Evolutionary conservation across 805 yeast species (phyloP), one percentile per base, ranked within the genome.

Genomic region (Monosporozyma siamensis): DNA sequence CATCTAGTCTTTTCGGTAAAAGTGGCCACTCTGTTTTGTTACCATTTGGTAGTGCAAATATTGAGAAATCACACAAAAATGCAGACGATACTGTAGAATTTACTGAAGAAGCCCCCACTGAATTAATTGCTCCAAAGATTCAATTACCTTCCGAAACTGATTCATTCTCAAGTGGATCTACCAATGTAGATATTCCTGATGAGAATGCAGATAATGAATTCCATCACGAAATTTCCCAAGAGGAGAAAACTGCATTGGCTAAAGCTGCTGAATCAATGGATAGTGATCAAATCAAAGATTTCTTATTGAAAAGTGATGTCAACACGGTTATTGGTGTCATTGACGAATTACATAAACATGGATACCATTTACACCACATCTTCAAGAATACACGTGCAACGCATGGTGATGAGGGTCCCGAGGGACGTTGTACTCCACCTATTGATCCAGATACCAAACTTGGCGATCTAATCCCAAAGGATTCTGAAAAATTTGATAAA

Each of bases 311-410:
- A 47, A 62, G 72, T 23, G 68, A 68, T 48, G 56, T 67, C 8
- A 56, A 66, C 4, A 61, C 65, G 22, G 61, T 71, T 11, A 54
- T 66, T 8, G 61, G 59, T 15, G 60, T 66, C 5, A 54, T 72
- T 36, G 65, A 65, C 37, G 60, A 63, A 24, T 48, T 72, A 43
- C 69, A 69, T 43, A 56, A 51, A 7, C 56, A 61, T 24, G 75
- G 76, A 4, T 61, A 70, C 12, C 55, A 65, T 15, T 44, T 72
- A n/a, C 62, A 65, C 26, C 61, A 61, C 31, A 49, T 63, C 14
- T 64, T 64, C 45, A 32, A 32, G n/a, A 32, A 18, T 6, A 20
- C 35, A 9, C 35, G 18, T 11, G 14, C 35, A 9, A 7, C 17
- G 3, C 14, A 15, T 17, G 59, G 56, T 43, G 38, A 29, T n/a